phyloP scores from a whole-genome alignment of 768 basidiomycete genomes.

The Xerocomus potaroensis region DNA sequence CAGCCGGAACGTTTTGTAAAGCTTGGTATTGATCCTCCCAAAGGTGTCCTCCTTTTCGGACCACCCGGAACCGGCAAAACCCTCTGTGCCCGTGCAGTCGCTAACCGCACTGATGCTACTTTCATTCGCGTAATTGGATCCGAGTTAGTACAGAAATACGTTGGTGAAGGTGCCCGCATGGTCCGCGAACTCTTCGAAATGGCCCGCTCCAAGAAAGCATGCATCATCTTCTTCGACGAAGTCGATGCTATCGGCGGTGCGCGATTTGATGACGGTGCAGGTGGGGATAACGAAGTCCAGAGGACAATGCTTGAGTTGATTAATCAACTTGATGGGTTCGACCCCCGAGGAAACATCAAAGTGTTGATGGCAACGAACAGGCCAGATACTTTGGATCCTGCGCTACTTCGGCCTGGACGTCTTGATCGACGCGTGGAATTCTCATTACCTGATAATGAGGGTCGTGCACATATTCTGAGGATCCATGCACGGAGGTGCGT shows the following conservation, averaged over 20 bases:
- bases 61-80: slow-evolving; percentile 99
- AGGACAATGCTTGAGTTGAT: slow-evolving; percentile 99
- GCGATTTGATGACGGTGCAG: slow-evolving; percentile 96
- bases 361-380: slow-evolving; percentile 99
- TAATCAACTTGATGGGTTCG: slow-evolving; percentile 98
- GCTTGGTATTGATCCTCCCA: slow-evolving; percentile 98
- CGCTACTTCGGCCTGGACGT: slow-evolving; percentile 91
- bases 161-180: slow-evolving; percentile 98
- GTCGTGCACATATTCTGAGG: slow-evolving; percentile 91
- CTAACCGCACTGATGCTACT: slow-evolving; percentile 97
- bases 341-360: slow-evolving; percentile 98
- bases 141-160: slow-evolving; percentile 99
- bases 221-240: slow-evolving; percentile 99
- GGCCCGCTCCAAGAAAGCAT: slow-evolving; percentile 98
- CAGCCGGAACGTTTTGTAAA: slow-evolving; percentile 99
- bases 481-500: slow-evolving; percentile 91
- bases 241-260: slow-evolving; percentile 98
- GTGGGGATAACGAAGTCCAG: slow-evolving; percentile 98
- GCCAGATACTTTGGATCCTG: slow-evolving; percentile 97
- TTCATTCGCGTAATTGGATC: slow-evolving; percentile 99
- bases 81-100: slow-evolving; percentile 95
- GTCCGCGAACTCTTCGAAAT: slow-evolving; percentile 98
- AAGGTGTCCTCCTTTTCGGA: slow-evolving; percentile 93
- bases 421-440: slow-evolving; percentile 98
- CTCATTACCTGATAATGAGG: slow-evolving; percentile 90